Evolutionary conservation across 495 filamentous ascomycete genomes (phyloP), one percentile per base, ranked within the genome.

Genomic region (Aspergillus sclerotiicarbonarius): DNA sequence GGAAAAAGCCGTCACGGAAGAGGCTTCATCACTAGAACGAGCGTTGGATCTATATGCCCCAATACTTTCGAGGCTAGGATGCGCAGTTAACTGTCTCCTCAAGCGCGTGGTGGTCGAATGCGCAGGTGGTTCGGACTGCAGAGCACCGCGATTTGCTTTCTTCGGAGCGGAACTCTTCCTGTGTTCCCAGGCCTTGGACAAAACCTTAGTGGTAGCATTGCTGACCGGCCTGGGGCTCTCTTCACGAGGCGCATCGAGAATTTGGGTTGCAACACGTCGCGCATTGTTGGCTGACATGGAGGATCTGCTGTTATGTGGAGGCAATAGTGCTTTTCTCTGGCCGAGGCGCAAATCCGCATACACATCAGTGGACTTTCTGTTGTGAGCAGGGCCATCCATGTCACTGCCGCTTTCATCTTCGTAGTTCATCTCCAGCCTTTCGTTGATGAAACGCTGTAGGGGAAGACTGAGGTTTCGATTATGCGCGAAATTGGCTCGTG

Each of bases 381-480:
- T 51, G 6, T 53, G 16, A 10, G 51, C 39, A n/a, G 51, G 16
- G 29, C 29, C 43, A 39, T 61, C 56, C 19, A 61, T 19, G 16
- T 61, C 62, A 18, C 64, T 37, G 1, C 32, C 54, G 6, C 54
- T 32, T 13, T 63, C 65, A 16, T 51, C 35, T 19, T 58, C 67
- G 48, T 70, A 61, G 21, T 70, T 62, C 39, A 75, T 44, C 13
- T 72, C 69, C 12, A 73, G 33, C n/a, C 72, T 65, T 35, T 79
- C 76, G 21, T 78, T 76, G 53, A 79, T 79, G 44, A 79, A 79
- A 4, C 76, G 70, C 53, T 78, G 69, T 19, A 79, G 60, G 30
- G 75, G 76, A 33, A 79, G 53, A 57, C 76, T 79, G 2, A 77
- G 70, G 3, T 69, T 62, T 15, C 71, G 66, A 39, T 62, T 70